Evolutionary conservation across 495 filamentous ascomycete species (phyloP).

Genomic region (Pseudevernia furfuracea): DNA sequence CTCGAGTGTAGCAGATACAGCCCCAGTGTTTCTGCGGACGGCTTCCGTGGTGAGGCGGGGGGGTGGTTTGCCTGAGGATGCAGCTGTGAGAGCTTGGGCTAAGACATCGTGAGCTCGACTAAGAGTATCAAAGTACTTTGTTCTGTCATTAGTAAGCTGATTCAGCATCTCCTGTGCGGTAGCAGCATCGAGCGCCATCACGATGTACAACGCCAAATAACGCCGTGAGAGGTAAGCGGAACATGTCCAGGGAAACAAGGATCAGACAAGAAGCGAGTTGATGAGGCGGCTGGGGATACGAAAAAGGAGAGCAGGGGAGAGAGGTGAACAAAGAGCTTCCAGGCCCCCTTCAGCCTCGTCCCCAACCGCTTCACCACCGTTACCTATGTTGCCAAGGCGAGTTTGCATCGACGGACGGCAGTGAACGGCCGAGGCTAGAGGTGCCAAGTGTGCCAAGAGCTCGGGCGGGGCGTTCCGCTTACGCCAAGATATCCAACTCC

Average conservation of each 20-base stretch:
- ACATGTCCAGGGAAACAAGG: neutral
- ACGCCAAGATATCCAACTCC: no score
- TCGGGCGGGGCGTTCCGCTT: neutral
- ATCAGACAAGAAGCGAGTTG: neutral
- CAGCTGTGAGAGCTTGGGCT: constrained; percentile 15
- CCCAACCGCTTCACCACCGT: neutral
- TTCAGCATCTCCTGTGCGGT: constrained; percentile 31
- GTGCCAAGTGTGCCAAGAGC: constrained; percentile 1
- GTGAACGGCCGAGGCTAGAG: neutral
- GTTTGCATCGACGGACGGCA: neutral
- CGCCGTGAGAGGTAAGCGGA: neutral
- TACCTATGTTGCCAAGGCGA: neutral
- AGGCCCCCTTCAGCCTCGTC: constrained; percentile 2
- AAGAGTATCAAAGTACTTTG: constrained; percentile 33
- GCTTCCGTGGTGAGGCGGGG: constrained; percentile 13
- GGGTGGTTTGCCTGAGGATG: neutral
- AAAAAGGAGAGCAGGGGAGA: neutral
- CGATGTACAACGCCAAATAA: neutral
- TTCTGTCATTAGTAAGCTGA: constrained; percentile 30
- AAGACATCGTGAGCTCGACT: constrained; percentile 30
- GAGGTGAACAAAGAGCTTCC: neutral
- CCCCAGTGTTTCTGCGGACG: constrained; percentile 14
- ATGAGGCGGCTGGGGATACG: neutral
- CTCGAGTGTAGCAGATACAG: constrained; percentile 13
- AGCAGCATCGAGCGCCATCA: constrained; percentile 13